Base-by-base conservation (phyloP, 345 rosid genomes). In the Orychophragmus violaceus region DNA sequence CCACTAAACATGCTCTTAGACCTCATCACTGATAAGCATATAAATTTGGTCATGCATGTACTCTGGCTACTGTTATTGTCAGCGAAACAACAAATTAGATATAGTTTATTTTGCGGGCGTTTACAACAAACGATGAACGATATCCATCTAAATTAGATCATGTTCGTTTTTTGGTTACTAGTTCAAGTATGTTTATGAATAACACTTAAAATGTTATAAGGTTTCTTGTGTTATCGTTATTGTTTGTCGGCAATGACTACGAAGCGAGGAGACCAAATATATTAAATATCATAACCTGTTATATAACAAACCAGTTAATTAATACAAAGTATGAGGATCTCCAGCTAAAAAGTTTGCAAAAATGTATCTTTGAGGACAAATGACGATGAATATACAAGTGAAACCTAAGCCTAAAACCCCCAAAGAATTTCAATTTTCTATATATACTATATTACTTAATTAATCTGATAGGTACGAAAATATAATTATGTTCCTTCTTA, bases 341-440 rank as follows among this genome's bases (percentile, higher is more conserved):
- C 25, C 56, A 67, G 46, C 56, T 42, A 56, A 56, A 25, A 41
- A 60, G 21, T 48, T 59, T 50, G 8, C 23, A 60, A 69, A 49
- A 50, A 50, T 61, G 46, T 62, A 70, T 29, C 7, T 61, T 44
- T 62, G 29, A 70, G 45, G 46, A 62, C 68, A 52, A 52, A 62
- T 70, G 56, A 23, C 39, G 49, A 49, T 30, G 37, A 59, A 36
- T 44, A 28, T 56, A 57, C 50, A 63, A 55, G 35, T 1, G 44
- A 48, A 71, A 55, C 70, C 64, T 45, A 55, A 63, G 50, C 48
- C 57, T 5, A 2, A n/a, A n/a, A 50, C 8, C 42, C 69, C 19
- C 46, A 27, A 62, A 12, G 18, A 49, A 5, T 39, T n/a, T n/a
- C 45, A 39, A 5, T 39, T 39, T 30, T 62, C 42, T 22, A 57